Evolutionary conservation across 176 grass and related monocot genomes (phyloP), one percentile per base, ranked within the genome.

Genomic region (Guadua angustifolia): DNA sequence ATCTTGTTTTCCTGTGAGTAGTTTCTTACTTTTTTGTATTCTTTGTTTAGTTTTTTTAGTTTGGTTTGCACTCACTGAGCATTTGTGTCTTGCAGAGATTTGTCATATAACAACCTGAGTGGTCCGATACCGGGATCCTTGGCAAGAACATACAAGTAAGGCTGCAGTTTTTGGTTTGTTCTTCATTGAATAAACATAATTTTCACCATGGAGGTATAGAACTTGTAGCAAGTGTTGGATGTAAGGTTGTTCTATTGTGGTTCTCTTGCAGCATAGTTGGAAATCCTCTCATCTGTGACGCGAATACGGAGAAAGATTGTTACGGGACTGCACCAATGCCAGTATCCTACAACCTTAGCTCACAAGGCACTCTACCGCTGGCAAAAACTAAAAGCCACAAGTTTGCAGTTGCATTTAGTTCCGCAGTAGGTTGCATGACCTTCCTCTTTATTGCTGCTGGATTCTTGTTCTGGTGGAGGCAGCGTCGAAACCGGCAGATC

Each of bases 41-140:
- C 26, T 61, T 76, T 42, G 86, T 74, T 21, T 15, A 32, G 6
- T 33, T 53, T 21, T 71, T 36, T 9, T 66, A 18, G 5, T 61
- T 77, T 14, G 21, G 9, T 55, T 72, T 32, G 32, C 60, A 11
- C 51, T 71, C 32, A 58, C 21, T 71, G 45, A 49, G 32, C 50
- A 77, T 64, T 79, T 56, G 16, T 73, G 60, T 64, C 39, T 49
- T 88, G 51, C 88, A 98, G 96, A 77, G 93, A 98, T 56, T 89
- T 98, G 85, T 98, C 93, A 50, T 98, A 95, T 79, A 98, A 98
- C 77, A 92, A 98, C 69, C 83, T 98, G 46, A 95, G 85, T 69
- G 91, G 88, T 52, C 88, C 95, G 35, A 73, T 97, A 44, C 92
- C 92, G 0, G 79, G 79, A 69, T 88, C 91, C 77, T 85, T 89